Evolutionary conservation across 1,284 basidiomycete species (phyloP), one percentile per base, ranked within the genome.

Genomic region (Microbotryum silenes-acaulis): DNA sequence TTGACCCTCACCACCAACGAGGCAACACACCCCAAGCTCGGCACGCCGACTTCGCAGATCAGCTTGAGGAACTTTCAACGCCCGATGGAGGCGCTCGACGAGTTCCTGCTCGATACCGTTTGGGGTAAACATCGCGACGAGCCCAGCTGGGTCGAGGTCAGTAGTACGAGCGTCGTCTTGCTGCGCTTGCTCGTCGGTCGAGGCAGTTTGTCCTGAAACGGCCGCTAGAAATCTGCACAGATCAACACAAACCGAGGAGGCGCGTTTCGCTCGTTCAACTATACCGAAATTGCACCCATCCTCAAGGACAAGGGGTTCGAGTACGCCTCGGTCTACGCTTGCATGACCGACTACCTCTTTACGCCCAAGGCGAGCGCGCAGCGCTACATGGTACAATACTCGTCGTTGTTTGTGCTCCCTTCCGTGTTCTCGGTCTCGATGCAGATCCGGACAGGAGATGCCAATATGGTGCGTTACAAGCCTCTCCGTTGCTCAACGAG

Each of bases 261-360:
- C 60, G 53, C 63, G 54, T 56, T 54, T 29, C 61, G 64, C 16
- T 58, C 61, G 14, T 65, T 63, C 61, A 31, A 50, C 44, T 65
- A 63, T 56, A 60, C 61, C 50, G 61, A 65, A 25, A 25, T 65
- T 9, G 59, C 60, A 20, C 62, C 62, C 45, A 56, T 50, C 29
- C 37, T 65, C 58, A 12, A 52, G 9, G 55, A 53, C 1, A 55
- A 62, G 27, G 61, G 64, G 0, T 57, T 66, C 3, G 25, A 61
- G 21, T 57, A 56, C 1, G 23, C 49, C 5, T 56, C 56, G 8
- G 61, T 61, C 6, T 66, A 61, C 51, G 49, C 64, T 8, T 66
- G 64, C 54, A 63, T 66, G 58, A 61, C 47, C 51, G 52, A 63
- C 31, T 66, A 63, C 61, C 64, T 66, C 47, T 59, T 66, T 37